Conservation (phyloP, 2,329 filamentous ascomycete genomes). For the Aspergillus neoniger region DNA sequence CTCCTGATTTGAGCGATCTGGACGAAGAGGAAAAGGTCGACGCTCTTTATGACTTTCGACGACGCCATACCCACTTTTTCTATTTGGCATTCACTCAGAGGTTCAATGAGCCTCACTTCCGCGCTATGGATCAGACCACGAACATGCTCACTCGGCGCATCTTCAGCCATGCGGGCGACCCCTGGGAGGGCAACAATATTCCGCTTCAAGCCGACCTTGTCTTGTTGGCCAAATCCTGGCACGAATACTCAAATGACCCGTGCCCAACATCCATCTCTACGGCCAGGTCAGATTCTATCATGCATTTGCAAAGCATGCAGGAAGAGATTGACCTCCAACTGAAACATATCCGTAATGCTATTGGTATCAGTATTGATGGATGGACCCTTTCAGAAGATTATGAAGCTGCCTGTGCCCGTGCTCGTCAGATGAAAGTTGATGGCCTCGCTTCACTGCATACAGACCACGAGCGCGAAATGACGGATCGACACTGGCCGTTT, state of each 20-base stretch:
- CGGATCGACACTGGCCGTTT: constrained; percentile 19
- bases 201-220: constrained; percentile 1
- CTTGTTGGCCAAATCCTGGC: constrained; percentile 7
- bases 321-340: constrained; percentile 20
- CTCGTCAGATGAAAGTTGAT: constrained; percentile 11
- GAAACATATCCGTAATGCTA: constrained; percentile 5
- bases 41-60: neutral
- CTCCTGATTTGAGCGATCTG: neutral
- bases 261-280: constrained; percentile 18
- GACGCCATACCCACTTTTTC: constrained; percentile 11
- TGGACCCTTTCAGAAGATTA: constrained; percentile 17
- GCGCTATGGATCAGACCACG: constrained; percentile 2
- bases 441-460: constrained; percentile 10
- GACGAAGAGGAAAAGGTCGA: constrained; percentile 4
- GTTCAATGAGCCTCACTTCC: constrained; percentile 8
- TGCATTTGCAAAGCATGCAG: constrained; percentile 9
- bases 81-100: constrained; percentile 9
- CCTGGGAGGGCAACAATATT: constrained; percentile 12
- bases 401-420: constrained; percentile 14
- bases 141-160: constrained; percentile 6
- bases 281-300: constrained; percentile 7
- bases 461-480: constrained; percentile 15
- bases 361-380: constrained; percentile 18
- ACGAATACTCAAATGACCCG: neutral
- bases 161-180: constrained; percentile 5